Conservation (phyloP, 805 yeast genomes). For the Helenozyma baotianmanensis region DNA sequence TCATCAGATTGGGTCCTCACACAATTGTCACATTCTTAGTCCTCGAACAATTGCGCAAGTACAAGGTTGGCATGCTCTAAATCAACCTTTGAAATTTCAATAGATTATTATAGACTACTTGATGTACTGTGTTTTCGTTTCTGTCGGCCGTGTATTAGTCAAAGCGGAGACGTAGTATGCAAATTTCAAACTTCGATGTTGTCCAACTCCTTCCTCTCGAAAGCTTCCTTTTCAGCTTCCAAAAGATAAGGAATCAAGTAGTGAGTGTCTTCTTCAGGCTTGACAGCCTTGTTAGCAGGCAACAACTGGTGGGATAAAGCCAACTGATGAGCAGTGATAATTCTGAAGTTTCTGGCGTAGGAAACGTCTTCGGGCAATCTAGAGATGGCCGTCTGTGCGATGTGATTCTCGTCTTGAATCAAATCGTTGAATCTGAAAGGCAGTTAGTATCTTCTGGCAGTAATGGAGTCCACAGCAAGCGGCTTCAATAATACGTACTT, state of each 20-base stretch:
- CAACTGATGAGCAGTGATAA: conserved; percentile 86
- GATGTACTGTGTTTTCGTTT: background rate
- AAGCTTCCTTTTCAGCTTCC: conserved; percentile 90
- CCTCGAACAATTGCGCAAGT: conserved; percentile 59
- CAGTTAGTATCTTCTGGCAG: conserved; percentile 15
- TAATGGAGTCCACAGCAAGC: no score
- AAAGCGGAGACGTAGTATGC: background rate
- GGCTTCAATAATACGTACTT: conserved; percentile 46
- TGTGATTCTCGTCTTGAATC: conserved; percentile 80
- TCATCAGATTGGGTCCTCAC: conserved; percentile 80
- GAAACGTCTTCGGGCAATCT: conserved; percentile 82
- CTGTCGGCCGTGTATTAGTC: background rate
- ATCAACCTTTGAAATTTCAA: conserved; percentile 7
- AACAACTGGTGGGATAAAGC: conserved; percentile 79
- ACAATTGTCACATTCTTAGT: conserved; percentile 67
- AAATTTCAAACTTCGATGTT: conserved; percentile 44
- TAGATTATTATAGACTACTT: conserved; percentile 1
- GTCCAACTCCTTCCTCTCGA: conserved; percentile 86
- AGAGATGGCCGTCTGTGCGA: conserved; percentile 77
- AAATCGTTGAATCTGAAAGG: conserved; percentile 69
- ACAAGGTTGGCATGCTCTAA: conserved; percentile 44
- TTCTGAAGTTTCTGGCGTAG: conserved; percentile 90
- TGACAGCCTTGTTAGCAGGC: conserved; percentile 73
- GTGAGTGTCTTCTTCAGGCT: conserved; percentile 74
- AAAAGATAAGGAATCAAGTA: conserved; percentile 84